Evolutionary conservation across 495 filamentous ascomycete genomes (phyloP), one percentile per base, ranked within the genome.

Genomic region (Sphaerosporella brunnea): DNA sequence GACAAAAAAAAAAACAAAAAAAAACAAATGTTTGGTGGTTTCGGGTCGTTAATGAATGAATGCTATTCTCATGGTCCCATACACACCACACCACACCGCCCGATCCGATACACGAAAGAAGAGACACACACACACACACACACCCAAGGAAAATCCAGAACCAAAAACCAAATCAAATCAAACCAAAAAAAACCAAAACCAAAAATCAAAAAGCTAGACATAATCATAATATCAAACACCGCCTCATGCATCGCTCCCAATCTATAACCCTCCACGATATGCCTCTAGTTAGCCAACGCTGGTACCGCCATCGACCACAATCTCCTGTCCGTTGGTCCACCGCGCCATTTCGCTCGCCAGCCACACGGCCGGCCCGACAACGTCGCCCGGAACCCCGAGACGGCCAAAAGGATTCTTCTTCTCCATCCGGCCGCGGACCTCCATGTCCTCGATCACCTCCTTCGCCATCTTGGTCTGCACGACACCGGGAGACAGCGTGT

Each of bases 371-470:
- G 58, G 58, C 3, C 61, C 64, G 10, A 62, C 64, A 19, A 62
- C 54, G 36, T 63, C 63, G 28, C 60, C 57, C 24, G 64, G 60
- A 56, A 69, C 72, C 35, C 73, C 67, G 35, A 73, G 60, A 56
- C 73, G 73, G 54, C 74, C 72, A 47, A 68, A 69, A 35, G 72
- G 65, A 54, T 71, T 73, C 56, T 70, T 64, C 58, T 72, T 67
- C 61, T 70, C 70, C 55, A 75, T 65, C 56, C 73, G 66, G 23
- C 70, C 52, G 43, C 73, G 68, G 54, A 68, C 69, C 8, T 71
- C 70, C 51, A 72, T 68, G 36, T 66, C 53, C 52, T 73, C 70
- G 44, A 69, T 66, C 44, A 74, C 72, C 49, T 73, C 73, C 52
- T 58, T 58, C 10, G 65, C 65, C 47, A 67, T 62, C 61, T 68